Percentiles rank a stretch among this genome's conserved stretches.
These are phyloP conservation scores for Penicillium hesseltinei DNA, from an alignment of 2,329 filamentous ascomycete genomes.

Conservation along the genomic window DNA sequence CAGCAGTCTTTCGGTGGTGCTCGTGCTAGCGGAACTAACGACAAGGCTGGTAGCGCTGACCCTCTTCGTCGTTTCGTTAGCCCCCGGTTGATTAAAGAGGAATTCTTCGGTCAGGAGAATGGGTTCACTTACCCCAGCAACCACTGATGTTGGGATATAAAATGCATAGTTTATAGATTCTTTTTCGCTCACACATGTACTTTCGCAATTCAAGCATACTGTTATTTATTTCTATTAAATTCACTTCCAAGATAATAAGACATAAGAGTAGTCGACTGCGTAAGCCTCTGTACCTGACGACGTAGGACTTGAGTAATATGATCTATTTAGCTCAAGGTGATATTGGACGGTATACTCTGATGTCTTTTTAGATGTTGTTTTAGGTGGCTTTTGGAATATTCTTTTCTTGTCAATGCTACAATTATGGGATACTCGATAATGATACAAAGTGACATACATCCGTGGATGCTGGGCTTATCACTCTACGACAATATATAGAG, in stretches of 20 bases:
- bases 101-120: constrained; percentile 60
- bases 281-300: neutral
- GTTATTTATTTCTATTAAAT: neutral
- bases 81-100: constrained; percentile 67
- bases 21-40: constrained; percentile 68
- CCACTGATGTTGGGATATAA: constrained; percentile 9
- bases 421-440: neutral
- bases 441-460: neutral
- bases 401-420: neutral
- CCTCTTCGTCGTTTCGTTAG: constrained; percentile 64
- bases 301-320: neutral
- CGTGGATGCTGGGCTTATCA: neutral
- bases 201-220: neutral
- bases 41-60: constrained; percentile 65
- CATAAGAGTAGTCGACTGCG: too few relatives aligned
- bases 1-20: constrained; percentile 71
- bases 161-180: neutral
- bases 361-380: neutral
- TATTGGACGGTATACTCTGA: neutral
- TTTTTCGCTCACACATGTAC: neutral
- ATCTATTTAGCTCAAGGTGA: neutral
- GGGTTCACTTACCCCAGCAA: constrained; percentile 69
- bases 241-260: neutral
- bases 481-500: neutral
- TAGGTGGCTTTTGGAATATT: too few relatives aligned